Evolutionary conservation across 768 basidiomycete genomes (phyloP).

Genomic region (Zangia roseola): DNA sequence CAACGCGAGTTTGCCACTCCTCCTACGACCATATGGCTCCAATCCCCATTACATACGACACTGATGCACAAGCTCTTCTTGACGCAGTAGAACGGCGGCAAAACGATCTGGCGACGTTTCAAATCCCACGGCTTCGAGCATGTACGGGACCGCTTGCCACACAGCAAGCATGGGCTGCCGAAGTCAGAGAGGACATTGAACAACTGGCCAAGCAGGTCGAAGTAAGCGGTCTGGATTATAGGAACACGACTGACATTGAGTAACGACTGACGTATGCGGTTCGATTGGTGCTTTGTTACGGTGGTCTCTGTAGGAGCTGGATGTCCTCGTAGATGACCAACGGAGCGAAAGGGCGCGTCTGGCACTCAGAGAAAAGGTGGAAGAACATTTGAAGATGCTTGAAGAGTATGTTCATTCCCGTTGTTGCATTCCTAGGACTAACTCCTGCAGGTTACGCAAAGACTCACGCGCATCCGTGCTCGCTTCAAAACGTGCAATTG

Average conservation of each 20-base stretch:
- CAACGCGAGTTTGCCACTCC: not conserved
- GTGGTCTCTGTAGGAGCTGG: conserved; percentile 51
- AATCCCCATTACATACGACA: conserved; percentile 51
- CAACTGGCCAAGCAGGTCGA: conserved; percentile 64
- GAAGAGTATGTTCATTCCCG: conserved; percentile 45
- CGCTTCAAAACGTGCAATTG: conserved; percentile 70
- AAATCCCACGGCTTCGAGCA: conserved; percentile 69
- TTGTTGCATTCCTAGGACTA: not conserved
- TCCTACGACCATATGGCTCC: conserved; percentile 54
- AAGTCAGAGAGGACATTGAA: conserved; percentile 76
- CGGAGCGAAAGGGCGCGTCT: conserved; percentile 50
- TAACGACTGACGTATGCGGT: not conserved
- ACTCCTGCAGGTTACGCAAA: conserved; percentile 48
- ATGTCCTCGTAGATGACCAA: conserved; percentile 72
- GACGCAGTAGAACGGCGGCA: conserved; percentile 53
- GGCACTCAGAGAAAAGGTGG: conserved; percentile 50
- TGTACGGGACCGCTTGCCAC: conserved; percentile 67
- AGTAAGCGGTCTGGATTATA: conserved; percentile 37
- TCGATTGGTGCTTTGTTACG: not conserved
- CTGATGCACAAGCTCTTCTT: conserved; percentile 50
- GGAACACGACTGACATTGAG: conserved; percentile 1
- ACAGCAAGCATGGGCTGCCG: conserved; percentile 73
- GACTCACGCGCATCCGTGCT: conserved; percentile 70
- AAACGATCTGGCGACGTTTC: conserved; percentile 63
- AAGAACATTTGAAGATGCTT: conserved; percentile 46